These are phyloP conservation scores for Carex kokanica DNA, from an alignment of 176 grass and related monocot genomes.

Conservation along the genomic window DNA sequence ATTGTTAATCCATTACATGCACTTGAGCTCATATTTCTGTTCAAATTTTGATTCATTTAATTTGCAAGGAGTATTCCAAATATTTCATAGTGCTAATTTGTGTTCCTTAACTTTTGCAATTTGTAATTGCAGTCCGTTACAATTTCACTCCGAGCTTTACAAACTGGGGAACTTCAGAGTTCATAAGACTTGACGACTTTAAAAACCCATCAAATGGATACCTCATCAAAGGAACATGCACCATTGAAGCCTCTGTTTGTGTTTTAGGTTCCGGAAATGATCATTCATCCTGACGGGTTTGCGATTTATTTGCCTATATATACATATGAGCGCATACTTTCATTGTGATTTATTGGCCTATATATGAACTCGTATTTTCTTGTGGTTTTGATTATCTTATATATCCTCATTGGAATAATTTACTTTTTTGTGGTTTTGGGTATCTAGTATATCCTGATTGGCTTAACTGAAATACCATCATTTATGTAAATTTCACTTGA, in stretches of 20 bases:
- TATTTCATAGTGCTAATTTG: neutral
- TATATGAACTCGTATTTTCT: too few species aligned
- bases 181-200: neutral
- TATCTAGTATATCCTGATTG: neutral
- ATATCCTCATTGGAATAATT: too few species aligned
- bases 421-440: neutral
- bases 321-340: too few species aligned
- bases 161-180: neutral
- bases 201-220: neutral
- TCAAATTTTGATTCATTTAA: neutral
- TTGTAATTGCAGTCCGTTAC: neutral
- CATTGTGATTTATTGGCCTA: too few species aligned
- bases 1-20: neutral
- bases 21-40: too few species aligned
- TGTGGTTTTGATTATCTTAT: too few species aligned
- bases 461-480: neutral
- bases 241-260: neutral
- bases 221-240: neutral
- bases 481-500: neutral
- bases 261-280: neutral
- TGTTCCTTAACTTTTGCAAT: neutral
- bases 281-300: neutral
- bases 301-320: too few species aligned
- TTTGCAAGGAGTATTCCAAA: too few species aligned
- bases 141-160: neutral